A percentile compares a stretch with the other conserved stretches of the same genome.
phyloP scores from a whole-genome alignment of 768 basidiomycete species.

The Leucosporidium yakuticum region DNA sequence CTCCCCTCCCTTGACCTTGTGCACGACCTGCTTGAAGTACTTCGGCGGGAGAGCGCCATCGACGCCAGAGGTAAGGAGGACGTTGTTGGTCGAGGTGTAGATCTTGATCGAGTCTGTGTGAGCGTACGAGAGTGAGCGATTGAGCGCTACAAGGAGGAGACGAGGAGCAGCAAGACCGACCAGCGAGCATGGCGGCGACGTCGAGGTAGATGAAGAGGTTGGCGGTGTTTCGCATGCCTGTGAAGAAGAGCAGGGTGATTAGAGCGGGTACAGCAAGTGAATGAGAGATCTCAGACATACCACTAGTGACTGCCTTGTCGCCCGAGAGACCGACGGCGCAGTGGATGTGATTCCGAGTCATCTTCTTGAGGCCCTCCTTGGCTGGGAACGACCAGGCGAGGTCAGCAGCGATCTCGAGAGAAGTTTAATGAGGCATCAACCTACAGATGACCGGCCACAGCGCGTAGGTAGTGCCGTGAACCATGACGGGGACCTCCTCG shows the following conservation, averaged over 20 bases:
- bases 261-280: too few relatives aligned
- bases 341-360: conserved; percentile 88
- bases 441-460: conserved; percentile 70
- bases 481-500: conserved; percentile 66
- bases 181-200: conserved; percentile 49
- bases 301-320: conserved; percentile 61
- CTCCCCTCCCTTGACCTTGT: conserved; percentile 23
- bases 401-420: neutral
- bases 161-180: conserved; percentile 6
- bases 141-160: conserved; percentile 47
- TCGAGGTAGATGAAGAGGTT: conserved; percentile 77
- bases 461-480: conserved; percentile 67
- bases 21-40: conserved; percentile 67
- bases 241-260: neutral
- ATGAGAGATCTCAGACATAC: conserved; percentile 46
- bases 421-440: conserved; percentile 19
- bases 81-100: conserved; percentile 76
- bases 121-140: neutral
- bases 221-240: conserved; percentile 76
- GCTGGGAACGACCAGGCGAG: conserved; percentile 4
- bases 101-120: conserved; percentile 48
- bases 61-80: conserved; percentile 71
- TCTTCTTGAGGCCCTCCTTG: conserved; percentile 44
- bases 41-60: conserved; percentile 60
- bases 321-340: conserved; percentile 71